phyloP scores from a whole-genome alignment of 2,329 filamentous ascomycete genomes.

The Ceratocystis variospora region DNA sequence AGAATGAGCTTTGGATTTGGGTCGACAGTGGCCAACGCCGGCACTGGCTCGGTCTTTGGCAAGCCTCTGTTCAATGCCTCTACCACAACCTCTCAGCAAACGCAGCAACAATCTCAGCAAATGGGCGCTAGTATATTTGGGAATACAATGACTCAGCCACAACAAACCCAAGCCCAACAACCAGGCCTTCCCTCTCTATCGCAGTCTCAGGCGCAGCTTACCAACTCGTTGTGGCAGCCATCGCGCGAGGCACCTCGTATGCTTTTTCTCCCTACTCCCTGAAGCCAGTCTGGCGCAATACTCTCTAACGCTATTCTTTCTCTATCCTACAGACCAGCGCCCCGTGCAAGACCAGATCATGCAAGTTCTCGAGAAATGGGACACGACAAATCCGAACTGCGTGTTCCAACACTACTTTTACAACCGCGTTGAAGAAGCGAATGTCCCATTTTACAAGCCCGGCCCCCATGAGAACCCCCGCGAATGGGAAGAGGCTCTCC shows the following conservation, averaged over 20 bases:
- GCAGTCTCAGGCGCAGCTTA: conserved; percentile 35
- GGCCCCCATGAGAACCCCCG: conserved; percentile 55
- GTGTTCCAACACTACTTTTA: conserved; percentile 77
- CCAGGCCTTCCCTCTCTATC: conserved; percentile 32
- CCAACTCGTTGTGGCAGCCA: conserved; percentile 40
- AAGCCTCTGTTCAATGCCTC: conserved; percentile 24
- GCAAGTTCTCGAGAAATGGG: conserved; percentile 59
- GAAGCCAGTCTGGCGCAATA: neutral
- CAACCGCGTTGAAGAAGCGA: conserved; percentile 63
- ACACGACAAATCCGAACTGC: conserved; percentile 52
- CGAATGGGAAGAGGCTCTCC: conserved; percentile 73
- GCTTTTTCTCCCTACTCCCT: conserved; percentile 18
- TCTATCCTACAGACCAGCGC: conserved; percentile 41
- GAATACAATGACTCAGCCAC: conserved; percentile 20
- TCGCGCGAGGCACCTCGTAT: conserved; percentile 38
- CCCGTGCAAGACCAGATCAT: conserved; percentile 61
- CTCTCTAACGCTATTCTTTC: conserved; percentile 11
- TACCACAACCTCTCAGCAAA: conserved; percentile 19
- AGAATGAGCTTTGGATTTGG: conserved; percentile 16
- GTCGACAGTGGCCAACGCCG: conserved; percentile 9
- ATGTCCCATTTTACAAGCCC: conserved; percentile 64
- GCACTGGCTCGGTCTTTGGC: conserved; percentile 17
- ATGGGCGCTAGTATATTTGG: conserved; percentile 19
- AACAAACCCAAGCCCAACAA: conserved; percentile 30
- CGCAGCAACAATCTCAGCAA: conserved; percentile 28